Evolutionary conservation across 2,329 filamentous ascomycete species (phyloP).

Genomic region (Scleromitrula shiraiana): DNA sequence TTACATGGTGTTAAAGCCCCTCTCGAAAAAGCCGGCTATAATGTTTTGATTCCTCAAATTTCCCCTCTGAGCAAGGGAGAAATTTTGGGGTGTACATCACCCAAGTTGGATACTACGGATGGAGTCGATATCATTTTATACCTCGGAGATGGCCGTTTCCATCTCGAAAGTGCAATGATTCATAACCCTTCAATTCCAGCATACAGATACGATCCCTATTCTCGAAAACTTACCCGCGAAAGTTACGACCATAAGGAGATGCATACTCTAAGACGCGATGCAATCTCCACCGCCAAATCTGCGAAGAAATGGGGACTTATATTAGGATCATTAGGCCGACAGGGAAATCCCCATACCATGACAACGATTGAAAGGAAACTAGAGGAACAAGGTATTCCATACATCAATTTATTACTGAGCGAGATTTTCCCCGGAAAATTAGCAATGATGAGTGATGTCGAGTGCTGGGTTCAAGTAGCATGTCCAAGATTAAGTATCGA

Average conservation of each 20-base stretch:
- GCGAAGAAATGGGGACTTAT: constrained; percentile 94
- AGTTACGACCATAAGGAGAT: constrained; percentile 89
- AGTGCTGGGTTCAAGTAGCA: constrained; percentile 97
- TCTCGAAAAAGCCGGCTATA: constrained; percentile 78
- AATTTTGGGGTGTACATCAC: constrained; percentile 95
- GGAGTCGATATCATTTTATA: constrained; percentile 75
- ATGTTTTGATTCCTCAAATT: constrained; percentile 83
- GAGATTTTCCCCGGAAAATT: constrained; percentile 97
- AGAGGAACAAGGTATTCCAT: constrained; percentile 63
- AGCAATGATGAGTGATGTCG: constrained; percentile 86
- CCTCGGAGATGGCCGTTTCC: constrained; percentile 86
- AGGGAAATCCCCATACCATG: constrained; percentile 93
- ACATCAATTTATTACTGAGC: constrained; percentile 76
- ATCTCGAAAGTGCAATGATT: constrained; percentile 98
- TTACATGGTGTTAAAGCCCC: constrained; percentile 75
- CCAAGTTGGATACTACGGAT: constrained; percentile 51
- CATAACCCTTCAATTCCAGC: constrained; percentile 88
- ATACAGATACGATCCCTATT: constrained; percentile 96
- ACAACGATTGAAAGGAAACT: constrained; percentile 74
- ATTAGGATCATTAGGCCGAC: constrained; percentile 80
- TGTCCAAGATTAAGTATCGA: constrained; percentile 96
- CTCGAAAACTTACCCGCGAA: constrained; percentile 82
- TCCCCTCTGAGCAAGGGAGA: constrained; percentile 89
- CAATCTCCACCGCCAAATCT: constrained; percentile 65
- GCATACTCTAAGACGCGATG: constrained; percentile 68